Evolutionary conservation across 2,329 filamentous ascomycete genomes (phyloP).

Genomic region (Claviceps quebecensis): DNA sequence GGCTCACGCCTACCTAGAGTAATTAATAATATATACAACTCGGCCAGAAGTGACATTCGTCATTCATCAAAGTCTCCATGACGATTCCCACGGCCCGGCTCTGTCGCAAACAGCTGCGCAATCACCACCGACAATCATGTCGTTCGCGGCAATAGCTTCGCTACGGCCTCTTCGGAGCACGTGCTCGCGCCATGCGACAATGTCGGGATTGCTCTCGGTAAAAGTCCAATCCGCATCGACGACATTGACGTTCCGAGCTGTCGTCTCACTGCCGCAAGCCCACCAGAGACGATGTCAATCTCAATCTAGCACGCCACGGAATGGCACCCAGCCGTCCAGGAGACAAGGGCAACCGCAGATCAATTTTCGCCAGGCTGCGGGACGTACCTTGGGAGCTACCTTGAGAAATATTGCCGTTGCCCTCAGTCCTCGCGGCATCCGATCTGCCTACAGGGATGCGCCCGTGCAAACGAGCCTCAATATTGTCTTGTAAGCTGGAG

Average conservation of each 20-base stretch:
- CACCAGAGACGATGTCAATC: constrained; percentile 17
- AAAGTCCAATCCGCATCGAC: constrained; percentile 17
- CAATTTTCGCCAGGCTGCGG: constrained; percentile 17
- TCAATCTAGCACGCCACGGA: constrained; percentile 12
- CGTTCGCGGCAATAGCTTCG: constrained; percentile 19
- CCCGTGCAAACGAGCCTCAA: constrained; percentile 18
- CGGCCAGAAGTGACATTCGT: background rate
- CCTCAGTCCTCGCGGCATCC: constrained; percentile 22
- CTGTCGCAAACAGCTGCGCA: background rate
- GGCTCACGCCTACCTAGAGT: too few relatives aligned
- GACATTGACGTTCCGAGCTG: constrained; percentile 15
- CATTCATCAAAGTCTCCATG: too few relatives aligned
- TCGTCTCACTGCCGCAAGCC: constrained; percentile 14
- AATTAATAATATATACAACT: too few relatives aligned
- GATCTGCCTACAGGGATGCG: constrained; percentile 19
- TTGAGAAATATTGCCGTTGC: constrained; percentile 21
- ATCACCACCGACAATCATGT: constrained; percentile 13
- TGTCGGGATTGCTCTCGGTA: constrained; percentile 18
- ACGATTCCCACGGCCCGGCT: background rate
- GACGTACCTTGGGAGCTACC: constrained; percentile 18
- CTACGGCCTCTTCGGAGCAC: constrained; percentile 18
- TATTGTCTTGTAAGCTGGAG: constrained; percentile 16
- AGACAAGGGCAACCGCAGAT: constrained; percentile 14
- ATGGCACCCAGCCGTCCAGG: constrained; percentile 6
- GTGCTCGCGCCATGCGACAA: constrained; percentile 16